A percentile compares a stretch with the other conserved stretches of the same genome.
Conservation (phyloP, 2,329 filamentous ascomycete genomes). For the Thelonectria discophora region DNA sequence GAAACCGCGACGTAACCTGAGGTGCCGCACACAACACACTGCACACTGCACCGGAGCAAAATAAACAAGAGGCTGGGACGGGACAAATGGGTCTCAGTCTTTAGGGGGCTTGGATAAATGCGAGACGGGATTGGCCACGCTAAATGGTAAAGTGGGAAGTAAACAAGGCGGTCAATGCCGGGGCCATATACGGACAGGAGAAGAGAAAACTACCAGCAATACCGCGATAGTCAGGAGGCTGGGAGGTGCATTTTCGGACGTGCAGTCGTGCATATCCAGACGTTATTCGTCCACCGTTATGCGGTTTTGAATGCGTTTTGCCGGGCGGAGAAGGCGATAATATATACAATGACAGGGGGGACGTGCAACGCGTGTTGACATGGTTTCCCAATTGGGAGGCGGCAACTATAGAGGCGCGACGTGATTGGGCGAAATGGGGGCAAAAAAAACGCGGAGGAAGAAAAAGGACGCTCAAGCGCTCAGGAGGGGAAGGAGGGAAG, state of each 20-base stretch:
- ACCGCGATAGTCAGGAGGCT: conserved; percentile 23
- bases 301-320: conserved; percentile 29
- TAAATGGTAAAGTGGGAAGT: conserved; percentile 6
- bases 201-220: conserved; percentile 17
- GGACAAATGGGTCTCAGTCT: conserved; percentile 9
- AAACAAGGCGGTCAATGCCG: conserved; percentile 23
- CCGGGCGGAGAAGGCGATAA: conserved; percentile 23
- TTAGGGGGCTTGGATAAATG: conserved; percentile 3
- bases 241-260: conserved; percentile 20
- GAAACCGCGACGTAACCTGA: conserved; percentile 27
- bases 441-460: conserved; percentile 40
- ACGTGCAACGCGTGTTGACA: conserved; percentile 49
- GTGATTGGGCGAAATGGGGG: conserved; percentile 44
- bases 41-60: conserved; percentile 11
- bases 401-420: conserved; percentile 41
- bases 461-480: conserved; percentile 30
- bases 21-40: conserved; percentile 19
- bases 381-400: conserved; percentile 47
- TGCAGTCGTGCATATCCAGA: conserved; percentile 15
- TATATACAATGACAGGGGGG: conserved; percentile 36
- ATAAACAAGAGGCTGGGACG: conserved; percentile 23
- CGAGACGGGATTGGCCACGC: conserved; percentile 7
- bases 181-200: conserved; percentile 7
- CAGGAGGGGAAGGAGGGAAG: conserved; percentile 19
- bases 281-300: conserved; percentile 23